Evolutionary conservation across 2,329 filamentous ascomycete species (phyloP), one percentile per base, ranked within the genome.

Genomic region (Fusarium praegraminearum): DNA sequence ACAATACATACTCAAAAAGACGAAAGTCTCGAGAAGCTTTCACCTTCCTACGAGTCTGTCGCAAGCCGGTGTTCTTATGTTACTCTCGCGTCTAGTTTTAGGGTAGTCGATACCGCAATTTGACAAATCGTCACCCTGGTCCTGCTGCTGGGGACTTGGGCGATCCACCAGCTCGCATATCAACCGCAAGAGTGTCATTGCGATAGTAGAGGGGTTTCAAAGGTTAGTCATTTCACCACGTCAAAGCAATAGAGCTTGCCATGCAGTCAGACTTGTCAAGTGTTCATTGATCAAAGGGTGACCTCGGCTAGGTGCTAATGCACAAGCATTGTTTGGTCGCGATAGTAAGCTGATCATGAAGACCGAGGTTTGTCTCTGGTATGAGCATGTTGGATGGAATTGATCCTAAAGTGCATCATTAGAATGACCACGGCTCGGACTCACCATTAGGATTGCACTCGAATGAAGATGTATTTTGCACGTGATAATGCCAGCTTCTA

Each of bases 381-480:
- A 72, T 69, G 4, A 78, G 59, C 12, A 83, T 77, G 41, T 83
- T 77, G 16, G 76, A 78, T 1, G 80, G 78, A 46, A 80, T 80
- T 10, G 86, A 87, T 4, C 84, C 84, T 77, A 75, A 9, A 75
- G 75, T 77, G 7, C 3, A 10, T 9, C 11, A 11, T 47, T 7
- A 64, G 58, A 11, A 7, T 2, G 11, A 38, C 16, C 22, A 22
- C 28, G 8, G 15, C 28, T 24, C 9, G 10, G 49, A 57, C 28
- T 46, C 45, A 76, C 71, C 57, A 24, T 78, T 76, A 0, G 70
- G 72, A 18, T 72, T 72, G 46, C 76, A 76, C 62, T 77, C 76
- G 8, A 38, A 18, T 6, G 75, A 62, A 1, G 64, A 75, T 69
- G 30, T 77, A 70, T 36, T 38, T 76, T 73, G n/a, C 74, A 76